Evolutionary conservation across 73 alveolate genomes (phyloP), one percentile per base, ranked within the genome.

Genomic region (Paramecium octaurelia): DNA sequence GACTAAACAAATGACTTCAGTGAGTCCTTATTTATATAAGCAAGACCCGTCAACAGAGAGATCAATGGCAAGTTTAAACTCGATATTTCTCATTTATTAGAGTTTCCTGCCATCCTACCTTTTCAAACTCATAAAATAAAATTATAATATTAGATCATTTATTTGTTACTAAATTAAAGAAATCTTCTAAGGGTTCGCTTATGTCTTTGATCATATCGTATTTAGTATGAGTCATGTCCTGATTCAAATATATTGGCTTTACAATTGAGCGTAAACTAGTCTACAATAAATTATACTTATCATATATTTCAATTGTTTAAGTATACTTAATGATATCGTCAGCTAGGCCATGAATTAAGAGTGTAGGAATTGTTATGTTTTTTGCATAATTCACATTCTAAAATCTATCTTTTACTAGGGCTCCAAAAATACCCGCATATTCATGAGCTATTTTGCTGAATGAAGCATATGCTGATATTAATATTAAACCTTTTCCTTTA

Each of bases 41-140:
- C 94, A 89, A 21, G 94, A 89, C 29, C 94, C 94, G 31, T 89
- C 94, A 21, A 89, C 94, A 16, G 92, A 44, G 34, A 42, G 57
- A 89, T 89, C 94, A 44, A 89, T 70, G 14, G 92, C 94, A 38
- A 71, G 48, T 18, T 31, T 89, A 31, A 77, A 70, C 3, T 89
- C 48, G 16, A 89, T 64, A 50, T 70, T 89, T 70, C 94, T 77
- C 23, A 89, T 59, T 40, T 89, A 77, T 14, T 38, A 38, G 31
- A 20, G 54, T 23, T 71, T 71, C 46, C 94, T 69, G 35, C 94
- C 94, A 89, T 89, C 94, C 20, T 73, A 36, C 46, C 87, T 73
- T 34, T 64, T 64, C 27, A 9, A 12, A 34, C 84, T 64, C 84
- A 64, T 64, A 31, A 64, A 27, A 64, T 64, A 14, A 64, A 64